A percentile compares a stretch with the other conserved stretches of the same genome.
phyloP scores from a whole-genome alignment of 2,329 filamentous ascomycete genomes.

The Fusarium udum region DNA sequence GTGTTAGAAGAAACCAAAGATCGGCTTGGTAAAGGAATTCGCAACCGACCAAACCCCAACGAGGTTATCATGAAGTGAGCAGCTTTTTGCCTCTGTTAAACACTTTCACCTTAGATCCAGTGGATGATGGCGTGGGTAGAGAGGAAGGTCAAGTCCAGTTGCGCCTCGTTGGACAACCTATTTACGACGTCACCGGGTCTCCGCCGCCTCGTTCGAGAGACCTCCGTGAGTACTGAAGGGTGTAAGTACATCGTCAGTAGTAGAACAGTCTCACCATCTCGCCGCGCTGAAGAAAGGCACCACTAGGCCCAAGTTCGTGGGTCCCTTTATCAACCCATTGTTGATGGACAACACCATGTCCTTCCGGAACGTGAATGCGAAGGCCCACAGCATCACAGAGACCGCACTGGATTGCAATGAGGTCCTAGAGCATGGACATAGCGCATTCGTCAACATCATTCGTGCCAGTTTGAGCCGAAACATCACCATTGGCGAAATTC shows the following conservation, averaged over 20 bases:
- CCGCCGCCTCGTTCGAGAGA: too few species aligned
- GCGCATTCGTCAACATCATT: too few species aligned
- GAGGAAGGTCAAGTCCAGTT: not conserved
- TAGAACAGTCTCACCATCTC: too few species aligned
- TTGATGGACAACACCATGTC: not conserved
- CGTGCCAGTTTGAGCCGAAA: too few species aligned
- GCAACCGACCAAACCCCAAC: not conserved
- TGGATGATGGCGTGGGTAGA: not conserved
- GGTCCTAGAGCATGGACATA: too few species aligned
- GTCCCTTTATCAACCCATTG: not conserved
- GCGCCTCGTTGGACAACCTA: not conserved
- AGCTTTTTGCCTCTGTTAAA: not conserved
- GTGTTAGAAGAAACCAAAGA: not conserved
- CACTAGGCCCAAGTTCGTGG: not conserved
- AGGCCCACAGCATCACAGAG: too few species aligned
- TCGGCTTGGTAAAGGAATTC: not conserved
- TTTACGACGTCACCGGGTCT: too few species aligned
- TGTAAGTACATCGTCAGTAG: not conserved
- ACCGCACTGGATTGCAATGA: too few species aligned
- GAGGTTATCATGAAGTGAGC: not conserved
- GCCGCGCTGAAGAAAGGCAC: not conserved
- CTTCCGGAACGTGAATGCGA: not conserved
- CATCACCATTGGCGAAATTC: too few species aligned
- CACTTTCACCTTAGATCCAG: not conserved
- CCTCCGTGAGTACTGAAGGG: not conserved